A percentile compares a stretch with the other conserved stretches of the same genome.
Conservation (phyloP, 2,329 filamentous ascomycete genomes). For the Cephalotrichum gorgonifer region DNA sequence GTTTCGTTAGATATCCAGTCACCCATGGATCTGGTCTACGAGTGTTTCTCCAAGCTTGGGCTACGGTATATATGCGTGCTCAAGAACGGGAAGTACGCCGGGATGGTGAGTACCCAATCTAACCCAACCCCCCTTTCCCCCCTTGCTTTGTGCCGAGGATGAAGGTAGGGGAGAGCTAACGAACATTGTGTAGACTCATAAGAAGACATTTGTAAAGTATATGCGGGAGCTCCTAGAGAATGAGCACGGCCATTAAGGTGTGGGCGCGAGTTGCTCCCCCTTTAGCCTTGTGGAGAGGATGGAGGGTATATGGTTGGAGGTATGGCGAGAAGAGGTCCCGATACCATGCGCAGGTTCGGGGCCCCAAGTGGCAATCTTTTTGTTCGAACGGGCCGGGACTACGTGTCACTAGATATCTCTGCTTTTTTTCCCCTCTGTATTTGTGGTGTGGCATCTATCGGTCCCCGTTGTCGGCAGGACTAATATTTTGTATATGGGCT, state of each 20-base stretch:
- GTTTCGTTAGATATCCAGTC: slow-evolving; percentile 80
- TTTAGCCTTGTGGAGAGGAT: no score
- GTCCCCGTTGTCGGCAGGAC: no score
- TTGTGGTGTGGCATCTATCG: no score
- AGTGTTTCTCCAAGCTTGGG: slow-evolving; percentile 91
- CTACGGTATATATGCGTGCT: slow-evolving; percentile 87
- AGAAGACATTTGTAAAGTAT: slow-evolving; percentile 94
- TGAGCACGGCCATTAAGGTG: slow-evolving; percentile 12
- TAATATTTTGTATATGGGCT: no score
- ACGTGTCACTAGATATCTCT: no score
- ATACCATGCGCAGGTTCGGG: no score
- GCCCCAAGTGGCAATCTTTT: no score
- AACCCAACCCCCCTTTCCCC: not conserved
- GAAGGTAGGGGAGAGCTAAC: not conserved
- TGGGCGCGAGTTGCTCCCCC: no score
- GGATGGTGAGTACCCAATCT: slow-evolving; percentile 54
- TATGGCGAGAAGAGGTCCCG: no score
- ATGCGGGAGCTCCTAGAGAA: slow-evolving; percentile 70
- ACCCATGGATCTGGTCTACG: slow-evolving; percentile 90
- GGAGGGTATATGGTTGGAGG: not conserved
- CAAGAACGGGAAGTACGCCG: slow-evolving; percentile 73
- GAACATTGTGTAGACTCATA: slow-evolving; percentile 56
- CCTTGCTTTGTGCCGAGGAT: not conserved
- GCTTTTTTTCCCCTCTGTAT: no score
- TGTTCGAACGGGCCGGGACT: no score